Base-by-base conservation (phyloP, 2,329 filamentous ascomycete genomes). In the Chaetomiaceae sp. region DNA sequence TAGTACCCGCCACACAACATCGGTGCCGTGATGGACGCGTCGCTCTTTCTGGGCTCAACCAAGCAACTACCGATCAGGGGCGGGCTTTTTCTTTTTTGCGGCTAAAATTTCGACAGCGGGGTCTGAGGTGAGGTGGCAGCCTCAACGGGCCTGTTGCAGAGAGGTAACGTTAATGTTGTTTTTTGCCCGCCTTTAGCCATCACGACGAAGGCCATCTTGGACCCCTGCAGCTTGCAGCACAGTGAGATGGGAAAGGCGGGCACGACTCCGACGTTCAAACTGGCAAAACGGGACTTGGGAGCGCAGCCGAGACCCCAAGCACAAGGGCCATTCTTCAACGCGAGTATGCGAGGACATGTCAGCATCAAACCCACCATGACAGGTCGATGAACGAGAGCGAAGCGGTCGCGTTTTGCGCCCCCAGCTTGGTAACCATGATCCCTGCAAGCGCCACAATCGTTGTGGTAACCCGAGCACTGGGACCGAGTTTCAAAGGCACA, bases 401-500 rank as follows among this genome's bases (percentile, higher is more conserved):
- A 13, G 50, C 39, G 50, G 47, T 46, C 47, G 35, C 35, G 23
- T 16, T n/a, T n/a, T n/a, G 25, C 33, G 33, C 38, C 35, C 43
- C 25, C 25, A 25, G 16, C 39, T 31, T 44, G 34, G 44, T 30
- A 48, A 13, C 46, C 31, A 42, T 38, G 20, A 51, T 42, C 53
- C 50, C 19, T 51, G 47, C 42, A 54, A 44, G 42, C 47, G 47
- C 49, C 52, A 54, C 52, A 49, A 38, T 53, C 20, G 35, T 19
- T 48, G 45, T 4, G 19, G 40, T 39, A 46, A 49, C 47, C 55
- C 47, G 34, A 53, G 37, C 38, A 33, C 46, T 50, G 55, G 55
- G 55, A 45, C 49, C 44, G 37, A 49, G 53, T 51, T 51, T 53
- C 46, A 54, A 25, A 35, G 45, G 41, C 40, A 54, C 46, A 5